Evolutionary conservation across 2,329 filamentous ascomycete genomes (phyloP).

Genomic region (Fusarium multiceps): DNA sequence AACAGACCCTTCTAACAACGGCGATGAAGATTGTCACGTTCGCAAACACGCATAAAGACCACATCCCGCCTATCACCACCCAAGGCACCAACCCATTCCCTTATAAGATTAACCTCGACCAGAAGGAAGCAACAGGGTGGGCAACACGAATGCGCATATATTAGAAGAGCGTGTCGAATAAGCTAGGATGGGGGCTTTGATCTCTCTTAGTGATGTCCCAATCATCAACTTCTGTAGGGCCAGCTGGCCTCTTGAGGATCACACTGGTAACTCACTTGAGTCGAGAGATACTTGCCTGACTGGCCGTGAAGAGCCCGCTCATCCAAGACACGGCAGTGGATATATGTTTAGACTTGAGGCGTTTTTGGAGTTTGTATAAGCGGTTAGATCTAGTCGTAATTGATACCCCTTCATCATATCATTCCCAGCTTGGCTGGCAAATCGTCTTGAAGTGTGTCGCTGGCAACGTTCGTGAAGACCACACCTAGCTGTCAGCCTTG

Average conservation of each 20-base stretch:
- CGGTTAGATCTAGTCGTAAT: constrained; percentile 25
- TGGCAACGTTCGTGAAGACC: not conserved
- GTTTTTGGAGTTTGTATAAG: constrained; percentile 30
- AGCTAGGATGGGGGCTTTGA: not conserved
- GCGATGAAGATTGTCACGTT: constrained; percentile 90
- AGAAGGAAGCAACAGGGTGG: constrained; percentile 79
- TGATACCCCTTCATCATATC: constrained; percentile 40
- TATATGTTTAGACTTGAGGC: constrained; percentile 24
- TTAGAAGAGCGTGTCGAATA: constrained; percentile 48
- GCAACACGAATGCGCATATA: constrained; percentile 82
- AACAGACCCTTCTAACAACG: constrained; percentile 86
- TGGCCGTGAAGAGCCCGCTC: not conserved
- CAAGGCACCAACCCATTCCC: constrained; percentile 95
- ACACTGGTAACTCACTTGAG: not conserved
- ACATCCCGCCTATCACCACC: constrained; percentile 96
- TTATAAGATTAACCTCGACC: constrained; percentile 91
- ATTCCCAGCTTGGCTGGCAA: not conserved
- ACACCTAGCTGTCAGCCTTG: not conserved
- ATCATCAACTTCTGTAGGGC: not conserved
- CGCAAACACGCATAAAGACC: constrained; percentile 89
- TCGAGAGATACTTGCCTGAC: not conserved
- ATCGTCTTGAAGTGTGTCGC: not conserved
- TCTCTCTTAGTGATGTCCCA: not conserved
- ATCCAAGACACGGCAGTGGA: not conserved
- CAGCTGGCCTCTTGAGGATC: not conserved